Conservation (phyloP, 2,329 filamentous ascomycete genomes). For the Penicillium verrucosum region DNA sequence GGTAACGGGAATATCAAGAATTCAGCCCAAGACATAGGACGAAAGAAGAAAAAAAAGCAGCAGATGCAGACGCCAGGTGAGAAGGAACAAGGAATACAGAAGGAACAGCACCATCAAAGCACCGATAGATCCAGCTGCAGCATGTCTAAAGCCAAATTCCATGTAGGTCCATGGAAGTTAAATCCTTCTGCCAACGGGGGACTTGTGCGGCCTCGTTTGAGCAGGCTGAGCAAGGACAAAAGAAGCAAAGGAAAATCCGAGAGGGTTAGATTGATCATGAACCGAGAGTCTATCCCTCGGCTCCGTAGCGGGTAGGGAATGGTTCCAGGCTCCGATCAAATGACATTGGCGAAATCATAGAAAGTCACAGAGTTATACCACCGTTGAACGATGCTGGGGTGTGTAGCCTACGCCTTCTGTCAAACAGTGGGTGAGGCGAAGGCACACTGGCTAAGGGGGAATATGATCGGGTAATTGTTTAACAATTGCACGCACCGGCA, state of each 20-base stretch:
- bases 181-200: conserved; percentile 13
- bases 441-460: not conserved
- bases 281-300: conserved; percentile 14
- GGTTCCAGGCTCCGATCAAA: not conserved
- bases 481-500: conserved; percentile 63
- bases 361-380: conserved; percentile 10
- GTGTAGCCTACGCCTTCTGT: not conserved
- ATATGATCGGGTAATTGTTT: conserved; percentile 25
- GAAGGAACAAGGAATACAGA: conserved; percentile 30
- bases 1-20: conserved; percentile 26
- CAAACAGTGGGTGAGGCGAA: not conserved
- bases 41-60: conserved; percentile 17
- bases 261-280: conserved; percentile 15
- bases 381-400: conserved; percentile 1
- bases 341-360: conserved; percentile 9
- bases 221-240: conserved; percentile 13
- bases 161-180: conserved; percentile 22
- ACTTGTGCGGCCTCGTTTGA: conserved; percentile 12
- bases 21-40: conserved; percentile 25
- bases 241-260: conserved; percentile 22
- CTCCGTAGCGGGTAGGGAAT: conserved; percentile 6
- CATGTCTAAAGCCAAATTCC: conserved; percentile 32
- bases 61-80: conserved; percentile 35
- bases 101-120: conserved; percentile 24
- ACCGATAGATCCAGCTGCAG: conserved; percentile 28